A percentile compares a stretch with the other conserved stretches of the same genome.
Conservation (phyloP, 2,329 filamentous ascomycete genomes). For the Fusarium zealandicum region DNA sequence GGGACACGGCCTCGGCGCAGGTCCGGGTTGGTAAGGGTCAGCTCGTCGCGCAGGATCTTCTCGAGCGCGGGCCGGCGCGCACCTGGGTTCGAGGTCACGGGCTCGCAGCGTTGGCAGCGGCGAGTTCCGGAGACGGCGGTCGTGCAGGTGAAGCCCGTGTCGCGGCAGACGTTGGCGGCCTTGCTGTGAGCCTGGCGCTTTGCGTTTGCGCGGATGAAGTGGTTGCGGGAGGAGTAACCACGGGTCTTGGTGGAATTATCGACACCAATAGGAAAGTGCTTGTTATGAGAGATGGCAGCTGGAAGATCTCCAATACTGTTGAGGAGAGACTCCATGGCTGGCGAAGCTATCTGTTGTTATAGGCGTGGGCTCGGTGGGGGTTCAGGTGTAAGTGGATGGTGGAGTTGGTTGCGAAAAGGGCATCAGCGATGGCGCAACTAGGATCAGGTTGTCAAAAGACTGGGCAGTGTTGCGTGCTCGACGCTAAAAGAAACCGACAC, state of each 20-base stretch:
- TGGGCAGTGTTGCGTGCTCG: slow-evolving; percentile 35
- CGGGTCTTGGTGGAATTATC: slow-evolving; percentile 18
- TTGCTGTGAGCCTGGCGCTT: slow-evolving; percentile 41
- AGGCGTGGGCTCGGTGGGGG: not conserved
- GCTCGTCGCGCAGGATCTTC: slow-evolving; percentile 27
- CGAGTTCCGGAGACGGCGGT: slow-evolving; percentile 1
- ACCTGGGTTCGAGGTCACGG: slow-evolving; percentile 10
- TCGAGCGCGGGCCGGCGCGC: slow-evolving; percentile 37
- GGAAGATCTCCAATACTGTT: slow-evolving; percentile 35
- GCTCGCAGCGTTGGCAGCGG: slow-evolving; percentile 25
- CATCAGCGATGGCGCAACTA: slow-evolving; percentile 36
- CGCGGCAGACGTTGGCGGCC: slow-evolving; percentile 29
- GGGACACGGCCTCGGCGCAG: slow-evolving; percentile 11
- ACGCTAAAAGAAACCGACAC: slow-evolving; percentile 13
- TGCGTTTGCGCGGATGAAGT: slow-evolving; percentile 44
- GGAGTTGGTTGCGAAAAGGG: slow-evolving; percentile 25
- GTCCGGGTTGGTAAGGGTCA: slow-evolving; percentile 2
- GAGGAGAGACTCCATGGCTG: slow-evolving; percentile 35
- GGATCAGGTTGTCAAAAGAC: not conserved
- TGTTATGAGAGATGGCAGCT: slow-evolving; percentile 23
- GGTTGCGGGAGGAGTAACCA: slow-evolving; percentile 38
- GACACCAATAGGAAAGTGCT: slow-evolving; percentile 27
- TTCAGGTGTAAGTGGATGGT: slow-evolving; percentile 8
- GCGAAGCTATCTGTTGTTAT: slow-evolving; percentile 13
- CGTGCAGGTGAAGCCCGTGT: slow-evolving; percentile 35